phyloP scores from a whole-genome alignment of 2,329 filamentous ascomycete species.

The Fusarium subglutinans region DNA sequence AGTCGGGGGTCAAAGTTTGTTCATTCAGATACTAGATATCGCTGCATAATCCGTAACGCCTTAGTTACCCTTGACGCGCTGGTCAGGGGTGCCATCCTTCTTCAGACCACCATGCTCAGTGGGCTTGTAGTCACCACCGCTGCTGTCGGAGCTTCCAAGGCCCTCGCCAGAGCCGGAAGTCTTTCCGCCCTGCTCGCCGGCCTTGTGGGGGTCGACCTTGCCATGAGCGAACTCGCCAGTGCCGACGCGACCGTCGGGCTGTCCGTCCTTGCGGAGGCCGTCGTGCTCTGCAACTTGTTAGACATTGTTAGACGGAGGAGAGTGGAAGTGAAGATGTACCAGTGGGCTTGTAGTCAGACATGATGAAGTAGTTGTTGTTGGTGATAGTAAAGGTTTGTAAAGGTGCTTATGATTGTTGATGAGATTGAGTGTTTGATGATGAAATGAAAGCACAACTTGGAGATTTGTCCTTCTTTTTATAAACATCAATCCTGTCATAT shows the following conservation, averaged over 20 bases:
- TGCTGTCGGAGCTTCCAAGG: slow-evolving; percentile 1
- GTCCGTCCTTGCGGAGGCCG: slow-evolving; percentile 37
- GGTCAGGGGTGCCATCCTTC: slow-evolving; percentile 25
- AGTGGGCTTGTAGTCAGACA: slow-evolving; percentile 31
- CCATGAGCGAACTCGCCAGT: slow-evolving; percentile 38
- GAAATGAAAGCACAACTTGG: neutral
- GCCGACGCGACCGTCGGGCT: slow-evolving; percentile 35
- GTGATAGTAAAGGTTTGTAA: neutral
- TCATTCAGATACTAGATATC: neutral
- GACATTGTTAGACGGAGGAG: rapidly evolving
- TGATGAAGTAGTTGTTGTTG: neutral
- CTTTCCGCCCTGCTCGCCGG: slow-evolving; percentile 32
- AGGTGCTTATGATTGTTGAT: neutral
- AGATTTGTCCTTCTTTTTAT: neutral
- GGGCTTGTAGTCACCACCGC: slow-evolving; percentile 22
- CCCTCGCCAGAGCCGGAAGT: slow-evolving; percentile 5
- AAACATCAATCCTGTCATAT: neutral
- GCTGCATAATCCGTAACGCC: neutral
- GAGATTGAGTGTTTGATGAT: neutral
- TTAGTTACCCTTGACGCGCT: slow-evolving; percentile 24
- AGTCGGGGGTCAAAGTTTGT: neutral
- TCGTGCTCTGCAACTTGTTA: slow-evolving; percentile 24
- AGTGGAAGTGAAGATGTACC: neutral
- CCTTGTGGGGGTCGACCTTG: slow-evolving; percentile 36
- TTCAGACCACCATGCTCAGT: slow-evolving; percentile 24